Evolutionary conservation across 1,139 yeast genomes (phyloP), one percentile per base, ranked within the genome.

Genomic region (Sugiyamaella pinicola): DNA sequence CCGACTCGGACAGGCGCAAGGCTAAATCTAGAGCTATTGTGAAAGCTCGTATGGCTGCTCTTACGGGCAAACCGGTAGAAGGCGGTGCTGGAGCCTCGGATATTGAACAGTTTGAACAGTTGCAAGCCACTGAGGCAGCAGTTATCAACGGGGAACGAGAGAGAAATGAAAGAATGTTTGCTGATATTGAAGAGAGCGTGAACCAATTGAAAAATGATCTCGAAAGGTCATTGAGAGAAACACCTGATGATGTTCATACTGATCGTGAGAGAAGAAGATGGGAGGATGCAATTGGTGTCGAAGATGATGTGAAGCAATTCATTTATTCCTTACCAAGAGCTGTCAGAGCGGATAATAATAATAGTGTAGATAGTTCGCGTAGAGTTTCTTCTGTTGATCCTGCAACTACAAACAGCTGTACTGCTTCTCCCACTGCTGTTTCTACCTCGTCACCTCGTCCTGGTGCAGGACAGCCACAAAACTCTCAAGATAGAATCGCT

Each of bases 41-140:
- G 60, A 84, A 84, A 59, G 86, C 91, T 42, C 78, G 96, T 59
- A 89, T 91, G 95, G 96, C 96, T 18, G 88, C 93, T 7, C 76
- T 93, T 61, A 90, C 97, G 0, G 98, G 97, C 1, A 83, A 83
- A 57, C 75, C 83, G 1, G 70, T 74, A 6, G 77, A 75, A 21
- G 75, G 79, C 2, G 74, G 77, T 49, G 31, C 31, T 3, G 35
- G 15, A 5, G 70, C 77, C 13, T 59, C 59, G 13, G 83, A 76
- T 52, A 70, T 76, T 51, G 85, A 80, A 52, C 72, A 71, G 35
- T 81, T 79, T 57, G 95, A 88, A 61, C 69, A 74, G 15, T 75
- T 77, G 58, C 75, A 85, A 58, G 78, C 77, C 52, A 79, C 78
- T 55, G 87, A 84, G 57, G 71, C 79, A 26, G 78, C 78, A 26